Evolutionary conservation across 331 rosid genomes (phyloP).

Genomic region (Stylosanthes scabra): DNA sequence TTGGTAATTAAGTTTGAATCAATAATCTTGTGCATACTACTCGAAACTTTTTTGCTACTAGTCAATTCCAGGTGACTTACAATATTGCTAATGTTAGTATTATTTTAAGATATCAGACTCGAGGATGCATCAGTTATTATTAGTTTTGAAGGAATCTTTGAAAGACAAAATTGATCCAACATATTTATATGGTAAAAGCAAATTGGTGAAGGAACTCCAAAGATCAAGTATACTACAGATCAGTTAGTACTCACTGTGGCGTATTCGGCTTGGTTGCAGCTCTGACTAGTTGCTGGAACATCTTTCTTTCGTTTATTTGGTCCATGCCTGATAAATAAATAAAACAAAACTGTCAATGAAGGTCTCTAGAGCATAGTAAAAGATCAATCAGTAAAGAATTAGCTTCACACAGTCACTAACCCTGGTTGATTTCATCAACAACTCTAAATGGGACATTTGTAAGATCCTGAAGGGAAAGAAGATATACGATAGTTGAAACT

Average conservation of each 20-base stretch:
- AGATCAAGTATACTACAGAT: conserved; percentile 36
- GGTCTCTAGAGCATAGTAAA: conserved; percentile 14
- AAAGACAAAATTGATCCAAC: background rate
- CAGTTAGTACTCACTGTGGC: conserved; percentile 74
- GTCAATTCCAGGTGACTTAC: too few species aligned
- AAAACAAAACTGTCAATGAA: conserved; percentile 9
- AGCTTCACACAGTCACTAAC: conserved; percentile 49
- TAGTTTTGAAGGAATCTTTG: conserved; percentile 1
- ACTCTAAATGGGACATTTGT: conserved; percentile 98
- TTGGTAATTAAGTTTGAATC: too few species aligned
- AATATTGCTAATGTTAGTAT: too few species aligned
- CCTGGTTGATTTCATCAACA: conserved; percentile 98
- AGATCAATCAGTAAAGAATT: conserved; percentile 18
- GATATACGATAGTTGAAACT: conserved; percentile 95
- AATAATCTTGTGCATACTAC: too few species aligned
- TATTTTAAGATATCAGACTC: background rate
- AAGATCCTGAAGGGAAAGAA: conserved; percentile 96
- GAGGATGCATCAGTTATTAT: background rate
- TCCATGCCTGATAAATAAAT: conserved; percentile 77
- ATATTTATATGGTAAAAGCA: background rate
- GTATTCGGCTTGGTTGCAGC: conserved; percentile 97
- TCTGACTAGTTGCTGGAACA: conserved; percentile 98
- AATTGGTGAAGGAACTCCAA: background rate
- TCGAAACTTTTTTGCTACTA: too few species aligned
- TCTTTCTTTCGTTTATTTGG: conserved; percentile 95